Conservation (phyloP, 2,329 filamentous ascomycete genomes). For the Colletotrichum lini region DNA sequence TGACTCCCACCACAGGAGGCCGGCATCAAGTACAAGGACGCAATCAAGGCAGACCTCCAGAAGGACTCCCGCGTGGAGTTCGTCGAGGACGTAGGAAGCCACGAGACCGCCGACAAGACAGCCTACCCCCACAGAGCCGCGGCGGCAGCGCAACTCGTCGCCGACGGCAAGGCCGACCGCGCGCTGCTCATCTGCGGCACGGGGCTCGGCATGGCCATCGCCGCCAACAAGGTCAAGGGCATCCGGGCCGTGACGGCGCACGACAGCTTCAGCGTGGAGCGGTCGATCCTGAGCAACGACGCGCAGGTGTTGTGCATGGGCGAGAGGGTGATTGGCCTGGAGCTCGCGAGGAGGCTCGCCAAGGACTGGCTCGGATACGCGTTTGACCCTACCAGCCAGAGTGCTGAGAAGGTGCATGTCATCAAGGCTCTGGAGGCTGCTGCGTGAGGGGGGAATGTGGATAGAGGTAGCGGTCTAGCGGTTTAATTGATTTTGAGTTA, state of each 20-base stretch:
- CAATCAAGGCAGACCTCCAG: conserved; percentile 81
- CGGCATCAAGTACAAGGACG: conserved; percentile 83
- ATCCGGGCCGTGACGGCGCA: conserved; percentile 91
- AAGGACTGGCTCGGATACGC: conserved; percentile 88
- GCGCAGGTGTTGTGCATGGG: conserved; percentile 91
- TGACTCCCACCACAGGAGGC: conserved; percentile 66
- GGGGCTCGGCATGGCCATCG: conserved; percentile 87
- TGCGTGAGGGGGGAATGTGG: conserved; percentile 41
- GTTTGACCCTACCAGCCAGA: conserved; percentile 74
- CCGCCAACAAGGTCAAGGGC: conserved; percentile 90
- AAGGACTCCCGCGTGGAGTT: conserved; percentile 75
- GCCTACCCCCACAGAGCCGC: conserved; percentile 87
- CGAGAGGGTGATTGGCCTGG: conserved; percentile 85
- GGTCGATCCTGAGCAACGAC: conserved; percentile 86
- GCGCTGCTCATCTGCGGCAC: conserved; percentile 89
- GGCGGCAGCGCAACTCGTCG: conserved; percentile 75
- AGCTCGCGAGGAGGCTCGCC: conserved; percentile 82
- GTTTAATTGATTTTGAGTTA: neutral
- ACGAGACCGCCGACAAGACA: conserved; percentile 77
- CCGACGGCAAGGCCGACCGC: conserved; percentile 77
- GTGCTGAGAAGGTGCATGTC: conserved; percentile 61
- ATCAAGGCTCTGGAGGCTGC: conserved; percentile 56
- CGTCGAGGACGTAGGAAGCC: conserved; percentile 82
- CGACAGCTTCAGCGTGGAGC: conserved; percentile 87
- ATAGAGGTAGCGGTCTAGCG: neutral